Evolutionary conservation across 169 alveolate genomes (phyloP).

Genomic region (Eimeria tenella): DNA sequence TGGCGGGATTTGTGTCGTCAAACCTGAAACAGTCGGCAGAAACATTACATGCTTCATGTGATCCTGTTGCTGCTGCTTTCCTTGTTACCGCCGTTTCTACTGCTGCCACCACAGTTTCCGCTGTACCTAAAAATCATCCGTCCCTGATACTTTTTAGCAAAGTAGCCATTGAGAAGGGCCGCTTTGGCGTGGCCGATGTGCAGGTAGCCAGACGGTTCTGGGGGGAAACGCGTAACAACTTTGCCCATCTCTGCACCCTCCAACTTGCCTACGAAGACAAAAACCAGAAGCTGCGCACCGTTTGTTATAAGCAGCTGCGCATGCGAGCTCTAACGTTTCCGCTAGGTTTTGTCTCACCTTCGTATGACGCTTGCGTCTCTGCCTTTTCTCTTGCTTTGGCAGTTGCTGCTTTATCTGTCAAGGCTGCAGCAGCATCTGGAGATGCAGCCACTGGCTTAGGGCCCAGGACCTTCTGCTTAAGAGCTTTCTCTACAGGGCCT

Average conservation of each 20-base stretch:
- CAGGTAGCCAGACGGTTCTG: constrained; percentile 99
- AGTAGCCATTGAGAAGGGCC: constrained; percentile 96
- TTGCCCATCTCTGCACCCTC: constrained; percentile 96
- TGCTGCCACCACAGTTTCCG: background rate
- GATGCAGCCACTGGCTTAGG: background rate
- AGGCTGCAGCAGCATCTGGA: background rate
- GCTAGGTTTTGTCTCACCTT: constrained; percentile 22
- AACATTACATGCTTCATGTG: background rate
- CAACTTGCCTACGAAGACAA: constrained; percentile 80
- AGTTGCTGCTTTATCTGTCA: background rate
- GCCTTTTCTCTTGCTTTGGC: background rate
- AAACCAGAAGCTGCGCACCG: background rate
- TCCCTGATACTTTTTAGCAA: constrained; percentile 97
- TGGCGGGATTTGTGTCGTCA: constrained; percentile 99
- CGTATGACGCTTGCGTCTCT: background rate
- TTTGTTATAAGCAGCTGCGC: background rate
- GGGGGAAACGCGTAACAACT: constrained; percentile 99
- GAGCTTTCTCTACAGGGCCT: constrained; percentile 16
- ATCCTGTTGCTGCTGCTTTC: background rate
- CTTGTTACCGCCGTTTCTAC: background rate
- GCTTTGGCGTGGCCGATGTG: constrained; percentile 99
- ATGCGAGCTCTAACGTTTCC: background rate
- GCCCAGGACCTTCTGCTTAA: background rate
- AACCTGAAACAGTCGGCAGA: constrained; percentile 85
- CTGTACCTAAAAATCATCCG: constrained; percentile 92